Percentiles rank a stretch among this genome's conserved stretches.
Conservation (phyloP, 345 rosid species). For the Psidium guajava region DNA sequence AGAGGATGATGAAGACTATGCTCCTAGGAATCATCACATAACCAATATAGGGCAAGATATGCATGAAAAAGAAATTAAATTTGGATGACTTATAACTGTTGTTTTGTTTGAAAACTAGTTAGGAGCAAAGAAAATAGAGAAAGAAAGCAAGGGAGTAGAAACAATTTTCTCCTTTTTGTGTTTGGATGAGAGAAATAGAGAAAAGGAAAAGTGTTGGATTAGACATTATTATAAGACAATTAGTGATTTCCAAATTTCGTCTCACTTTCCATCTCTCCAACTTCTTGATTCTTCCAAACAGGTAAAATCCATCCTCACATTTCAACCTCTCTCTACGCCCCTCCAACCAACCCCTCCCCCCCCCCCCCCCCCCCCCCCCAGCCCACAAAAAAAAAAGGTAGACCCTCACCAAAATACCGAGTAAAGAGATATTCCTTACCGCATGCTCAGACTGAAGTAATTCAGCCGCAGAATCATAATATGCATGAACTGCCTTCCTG, state of each 20-base stretch:
- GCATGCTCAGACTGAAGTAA: conserved; percentile 86
- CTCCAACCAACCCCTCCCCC: no score
- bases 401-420: not conserved
- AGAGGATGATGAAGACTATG: not conserved
- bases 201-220: not conserved
- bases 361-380: not conserved
- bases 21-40: not conserved
- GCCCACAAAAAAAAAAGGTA: not conserved
- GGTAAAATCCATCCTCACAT: not conserved
- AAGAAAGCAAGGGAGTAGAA: not conserved
- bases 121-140: not conserved
- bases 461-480: conserved; percentile 76
- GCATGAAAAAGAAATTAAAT: not conserved
- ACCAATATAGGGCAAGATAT: not conserved
- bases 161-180: not conserved
- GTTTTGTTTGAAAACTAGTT: not conserved
- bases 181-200: not conserved
- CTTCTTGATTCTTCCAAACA: not conserved
- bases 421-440: conserved; percentile 33
- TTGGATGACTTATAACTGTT: not conserved
- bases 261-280: not conserved
- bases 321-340: not conserved
- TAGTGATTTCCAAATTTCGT: not conserved
- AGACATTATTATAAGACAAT: not conserved
- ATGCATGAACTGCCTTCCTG: conserved; percentile 66